phyloP scores from a whole-genome alignment of 345 rosid species.

The Noccaea caerulescens region DNA sequence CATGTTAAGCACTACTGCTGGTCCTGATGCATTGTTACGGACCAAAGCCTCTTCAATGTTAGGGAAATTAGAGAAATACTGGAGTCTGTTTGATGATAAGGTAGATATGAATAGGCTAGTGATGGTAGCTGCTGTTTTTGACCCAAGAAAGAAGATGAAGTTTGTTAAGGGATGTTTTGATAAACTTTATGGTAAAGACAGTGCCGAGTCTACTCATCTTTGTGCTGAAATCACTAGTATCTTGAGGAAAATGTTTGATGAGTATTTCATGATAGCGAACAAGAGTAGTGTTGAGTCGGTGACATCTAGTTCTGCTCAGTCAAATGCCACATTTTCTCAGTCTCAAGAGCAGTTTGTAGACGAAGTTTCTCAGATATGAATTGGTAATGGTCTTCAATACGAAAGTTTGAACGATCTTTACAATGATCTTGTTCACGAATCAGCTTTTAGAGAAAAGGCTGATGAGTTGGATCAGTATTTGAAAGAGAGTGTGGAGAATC shows the following conservation, averaged over 20 bases:
- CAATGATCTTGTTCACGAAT: not conserved
- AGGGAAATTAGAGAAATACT: not conserved
- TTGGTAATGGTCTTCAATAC: no score
- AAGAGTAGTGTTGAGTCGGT: no score
- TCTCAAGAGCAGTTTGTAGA: no score
- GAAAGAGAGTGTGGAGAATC: not conserved
- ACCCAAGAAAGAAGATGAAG: not conserved
- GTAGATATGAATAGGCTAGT: not conserved
- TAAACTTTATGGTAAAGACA: not conserved
- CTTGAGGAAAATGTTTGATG: no score
- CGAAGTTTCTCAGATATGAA: no score
- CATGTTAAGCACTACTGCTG: no score
- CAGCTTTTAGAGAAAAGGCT: not conserved
- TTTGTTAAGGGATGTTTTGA: not conserved
- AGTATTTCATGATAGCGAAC: no score
- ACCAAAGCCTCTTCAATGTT: not conserved
- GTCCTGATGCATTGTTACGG: not conserved
- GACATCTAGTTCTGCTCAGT: no score
- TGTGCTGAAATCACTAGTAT: not conserved
- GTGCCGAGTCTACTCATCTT: not conserved
- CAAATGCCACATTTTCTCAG: no score
- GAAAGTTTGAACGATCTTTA: not conserved
- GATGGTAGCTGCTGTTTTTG: not conserved
- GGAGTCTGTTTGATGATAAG: not conserved
- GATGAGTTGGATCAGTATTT: not conserved